A percentile compares a stretch with the other conserved stretches of the same genome.
Conservation (phyloP, 352 stramenopile species). For the Blastocystis sp. region DNA sequence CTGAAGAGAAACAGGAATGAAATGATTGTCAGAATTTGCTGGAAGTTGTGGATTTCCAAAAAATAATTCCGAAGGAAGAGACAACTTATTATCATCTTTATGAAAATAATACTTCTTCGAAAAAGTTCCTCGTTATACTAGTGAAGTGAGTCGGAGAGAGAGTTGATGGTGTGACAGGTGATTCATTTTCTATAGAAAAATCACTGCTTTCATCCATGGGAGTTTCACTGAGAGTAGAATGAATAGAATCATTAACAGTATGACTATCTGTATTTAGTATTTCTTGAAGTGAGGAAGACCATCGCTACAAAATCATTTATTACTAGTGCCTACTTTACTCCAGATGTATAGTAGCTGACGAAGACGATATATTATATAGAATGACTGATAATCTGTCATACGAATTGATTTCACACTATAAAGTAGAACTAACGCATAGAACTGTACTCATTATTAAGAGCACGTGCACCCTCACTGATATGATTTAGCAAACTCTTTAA, state of each 20-base stretch:
- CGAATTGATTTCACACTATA: constrained; percentile 25
- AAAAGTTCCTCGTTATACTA: no score
- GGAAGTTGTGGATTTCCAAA: constrained; percentile 41
- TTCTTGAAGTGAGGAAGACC: not conserved
- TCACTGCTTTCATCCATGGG: not conserved
- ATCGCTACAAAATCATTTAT: constrained; percentile 1
- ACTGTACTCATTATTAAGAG: constrained; percentile 30
- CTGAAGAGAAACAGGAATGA: constrained; percentile 26
- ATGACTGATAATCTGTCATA: not conserved
- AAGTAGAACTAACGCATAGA: not conserved
- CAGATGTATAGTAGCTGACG: constrained; percentile 18
- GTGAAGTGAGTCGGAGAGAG: not conserved
- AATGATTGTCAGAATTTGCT: constrained; percentile 13
- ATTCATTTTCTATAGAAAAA: not conserved
- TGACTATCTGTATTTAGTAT: not conserved
- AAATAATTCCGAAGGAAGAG: constrained; percentile 2
- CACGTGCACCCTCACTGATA: constrained; percentile 46
- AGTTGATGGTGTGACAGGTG: not conserved
- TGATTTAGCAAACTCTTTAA: constrained; percentile 35
- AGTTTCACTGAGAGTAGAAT: not conserved
- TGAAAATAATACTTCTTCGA: no score
- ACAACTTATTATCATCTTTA: not conserved
- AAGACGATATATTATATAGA: constrained; percentile 47
- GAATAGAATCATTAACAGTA: not conserved
- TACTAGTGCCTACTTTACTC: not conserved